phyloP scores from a whole-genome alignment of 139 green algal genomes.

The Coccomyxa sp. region DNA sequence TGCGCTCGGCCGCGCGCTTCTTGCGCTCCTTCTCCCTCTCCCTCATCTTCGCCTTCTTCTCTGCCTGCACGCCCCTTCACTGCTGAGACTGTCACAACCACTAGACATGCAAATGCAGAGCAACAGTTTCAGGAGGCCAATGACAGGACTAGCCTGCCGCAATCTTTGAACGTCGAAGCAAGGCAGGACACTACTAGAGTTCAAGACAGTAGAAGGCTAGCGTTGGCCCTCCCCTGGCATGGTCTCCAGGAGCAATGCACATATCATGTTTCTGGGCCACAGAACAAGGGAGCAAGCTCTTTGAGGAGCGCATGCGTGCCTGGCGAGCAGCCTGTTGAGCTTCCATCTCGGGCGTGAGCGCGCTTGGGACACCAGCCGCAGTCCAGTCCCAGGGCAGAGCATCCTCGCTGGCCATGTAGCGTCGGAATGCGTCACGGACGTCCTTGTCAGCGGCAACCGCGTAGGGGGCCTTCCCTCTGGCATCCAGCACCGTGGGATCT shows the following conservation, averaged over 20 bases:
- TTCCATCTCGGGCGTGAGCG: slow-evolving; percentile 70
- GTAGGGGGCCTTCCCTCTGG: slow-evolving; percentile 57
- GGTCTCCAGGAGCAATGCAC: too few species aligned
- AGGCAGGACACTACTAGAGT: too few species aligned
- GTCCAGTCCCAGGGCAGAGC: slow-evolving; percentile 55
- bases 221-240: too few species aligned
- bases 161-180: background rate
- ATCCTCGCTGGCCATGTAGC: slow-evolving; percentile 32
- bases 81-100: background rate
- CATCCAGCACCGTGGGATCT: slow-evolving; percentile 38
- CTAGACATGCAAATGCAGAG: background rate
- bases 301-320: background rate
- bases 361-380: slow-evolving; percentile 49
- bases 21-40: slow-evolving; percentile 57
- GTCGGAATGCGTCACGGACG: slow-evolving; percentile 64
- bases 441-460: slow-evolving; percentile 44
- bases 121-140: background rate
- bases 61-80: slow-evolving; percentile 36
- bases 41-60: slow-evolving; percentile 63
- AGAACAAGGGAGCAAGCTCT: too few species aligned
- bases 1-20: slow-evolving; percentile 24
- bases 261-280: too few species aligned
- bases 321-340: slow-evolving; percentile 33
- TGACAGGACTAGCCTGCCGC: background rate
- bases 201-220: too few species aligned